Percentiles rank a stretch among this genome's conserved stretches.
These are phyloP conservation scores for Colletotrichum costaricense DNA, from an alignment of 2,329 filamentous ascomycete genomes.

Conservation along the genomic window DNA sequence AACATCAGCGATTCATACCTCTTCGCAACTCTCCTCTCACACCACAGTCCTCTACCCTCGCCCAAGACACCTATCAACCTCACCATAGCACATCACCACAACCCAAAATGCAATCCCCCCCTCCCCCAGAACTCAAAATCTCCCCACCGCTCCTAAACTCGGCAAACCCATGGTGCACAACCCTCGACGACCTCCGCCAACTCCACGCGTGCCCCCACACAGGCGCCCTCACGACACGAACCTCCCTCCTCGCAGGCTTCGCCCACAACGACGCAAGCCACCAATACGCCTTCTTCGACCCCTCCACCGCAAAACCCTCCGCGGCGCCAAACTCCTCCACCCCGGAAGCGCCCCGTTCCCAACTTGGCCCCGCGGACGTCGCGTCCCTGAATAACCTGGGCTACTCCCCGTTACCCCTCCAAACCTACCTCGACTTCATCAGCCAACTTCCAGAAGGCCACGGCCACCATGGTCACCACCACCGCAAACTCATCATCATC, in stretches of 20 bases:
- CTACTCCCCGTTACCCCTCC: slow-evolving; percentile 74
- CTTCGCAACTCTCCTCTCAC: not conserved
- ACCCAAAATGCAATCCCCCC: slow-evolving; percentile 25
- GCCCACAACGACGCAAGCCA: slow-evolving; percentile 69
- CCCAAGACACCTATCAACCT: not conserved
- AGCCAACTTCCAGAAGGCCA: slow-evolving; percentile 52
- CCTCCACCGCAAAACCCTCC: slow-evolving; percentile 42
- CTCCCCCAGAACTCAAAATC: slow-evolving; percentile 55
- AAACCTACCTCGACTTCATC: slow-evolving; percentile 69
- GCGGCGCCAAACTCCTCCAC: slow-evolving; percentile 37
- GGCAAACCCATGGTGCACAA: slow-evolving; percentile 81
- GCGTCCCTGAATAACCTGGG: slow-evolving; percentile 77
- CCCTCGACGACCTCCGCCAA: slow-evolving; percentile 66
- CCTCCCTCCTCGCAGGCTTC: slow-evolving; percentile 74
- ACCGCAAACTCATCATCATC: slow-evolving; percentile 72
- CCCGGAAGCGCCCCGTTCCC: slow-evolving; percentile 37
- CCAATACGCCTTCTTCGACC: slow-evolving; percentile 74
- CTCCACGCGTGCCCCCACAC: slow-evolving; percentile 73
- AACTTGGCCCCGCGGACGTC: slow-evolving; percentile 39
- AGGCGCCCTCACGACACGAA: slow-evolving; percentile 81
- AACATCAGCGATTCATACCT: not conserved
- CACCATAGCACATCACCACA: not conserved
- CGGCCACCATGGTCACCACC: slow-evolving; percentile 17
- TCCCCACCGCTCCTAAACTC: slow-evolving; percentile 79
- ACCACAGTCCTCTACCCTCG: not conserved